Evolutionary conservation across 2,329 filamentous ascomycete species (phyloP), one percentile per base, ranked within the genome.

Genomic region (Alternaria triticimaculans): DNA sequence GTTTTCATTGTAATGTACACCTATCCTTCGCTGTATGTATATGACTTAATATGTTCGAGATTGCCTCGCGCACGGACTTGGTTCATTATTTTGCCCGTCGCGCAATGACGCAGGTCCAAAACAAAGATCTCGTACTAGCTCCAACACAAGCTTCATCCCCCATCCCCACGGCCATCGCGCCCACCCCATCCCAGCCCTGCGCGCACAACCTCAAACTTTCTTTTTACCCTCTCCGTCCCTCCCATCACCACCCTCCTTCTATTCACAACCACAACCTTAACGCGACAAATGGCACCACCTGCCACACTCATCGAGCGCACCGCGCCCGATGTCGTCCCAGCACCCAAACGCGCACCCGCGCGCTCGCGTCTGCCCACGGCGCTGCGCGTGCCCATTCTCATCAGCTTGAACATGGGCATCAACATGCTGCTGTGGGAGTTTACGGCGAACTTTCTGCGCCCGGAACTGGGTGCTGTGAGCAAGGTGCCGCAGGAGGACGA

Each of bases 401-500:
- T 87, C n/a, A 60, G 86, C 18, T 76, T 85, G 63, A 88, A 84
- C 79, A 84, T 94, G 62, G 82, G 84, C 30, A 80, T 93, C 61
- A 91, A 89, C 67, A 85, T 87, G 15, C 72, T 89, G 18, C 85
- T 92, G 7, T 91, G 92, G 78, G 87, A 88, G 50, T 76, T 90
- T 56, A 83, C 87, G 7, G 85, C 87, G 51, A 84, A 87, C 41
- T 84, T 88, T 65, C 89, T 88, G 6, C 84, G 85, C 14, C 87
- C 86, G 7, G 90, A 94, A 78, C 82, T 97, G 44, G 88, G 89
- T 1, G 82, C 83, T 25, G 86, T 95, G 62, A 91, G 88, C 77
- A 88, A 89, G 72, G 86, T 85, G 60, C 71, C 75, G 5, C 80
- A 88, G 64, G 87, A 90, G 55, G 85, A 86, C 56, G 88, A 87